A percentile compares a stretch with the other conserved stretches of the same genome.
These are phyloP conservation scores for Xylaria sp. DNA, from an alignment of 2,329 filamentous ascomycete genomes.

Conservation along the genomic window DNA sequence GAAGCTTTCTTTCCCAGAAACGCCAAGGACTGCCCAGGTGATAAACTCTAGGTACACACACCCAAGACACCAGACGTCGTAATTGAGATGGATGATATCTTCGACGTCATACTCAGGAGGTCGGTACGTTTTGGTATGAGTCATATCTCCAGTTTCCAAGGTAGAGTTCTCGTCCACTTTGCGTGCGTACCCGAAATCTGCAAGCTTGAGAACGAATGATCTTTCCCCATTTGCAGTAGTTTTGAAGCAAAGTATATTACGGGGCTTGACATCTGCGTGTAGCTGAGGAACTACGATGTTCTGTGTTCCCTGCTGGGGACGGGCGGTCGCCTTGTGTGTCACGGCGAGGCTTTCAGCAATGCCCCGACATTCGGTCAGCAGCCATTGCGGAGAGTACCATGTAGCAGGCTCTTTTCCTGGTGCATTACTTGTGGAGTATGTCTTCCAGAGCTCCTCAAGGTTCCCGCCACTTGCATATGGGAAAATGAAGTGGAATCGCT, in stretches of 20 bases:
- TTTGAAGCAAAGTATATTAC: constrained; percentile 29
- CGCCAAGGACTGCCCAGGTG: constrained; percentile 26
- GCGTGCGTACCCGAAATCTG: constrained; percentile 24
- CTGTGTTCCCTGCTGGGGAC: neutral
- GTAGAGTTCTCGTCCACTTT: neutral
- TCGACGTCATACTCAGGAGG: constrained; percentile 22
- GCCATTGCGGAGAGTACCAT: constrained; percentile 22
- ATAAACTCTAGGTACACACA: constrained; percentile 36
- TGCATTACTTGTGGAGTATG: neutral
- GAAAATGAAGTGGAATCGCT: constrained; percentile 23
- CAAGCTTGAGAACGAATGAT: constrained; percentile 20
- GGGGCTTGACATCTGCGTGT: constrained; percentile 27
- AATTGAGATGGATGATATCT: neutral
- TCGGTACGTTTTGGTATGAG: constrained; percentile 27
- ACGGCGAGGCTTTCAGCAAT: constrained; percentile 20
- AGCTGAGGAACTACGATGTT: neutral
- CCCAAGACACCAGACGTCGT: constrained; percentile 35
- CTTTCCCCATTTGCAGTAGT: neutral
- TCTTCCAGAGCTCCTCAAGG: constrained; percentile 20
- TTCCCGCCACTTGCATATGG: constrained; percentile 21
- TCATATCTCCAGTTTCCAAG: neutral
- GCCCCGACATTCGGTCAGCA: constrained; percentile 20
- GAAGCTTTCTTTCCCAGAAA: neutral
- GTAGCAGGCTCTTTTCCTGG: neutral
- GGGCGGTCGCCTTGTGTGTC: constrained; percentile 5